Percentiles rank a stretch among this genome's conserved stretches.
These are phyloP conservation scores for Capsicum rhomboideum DNA, from an alignment of 257 asterid species.

Conservation along the genomic window DNA sequence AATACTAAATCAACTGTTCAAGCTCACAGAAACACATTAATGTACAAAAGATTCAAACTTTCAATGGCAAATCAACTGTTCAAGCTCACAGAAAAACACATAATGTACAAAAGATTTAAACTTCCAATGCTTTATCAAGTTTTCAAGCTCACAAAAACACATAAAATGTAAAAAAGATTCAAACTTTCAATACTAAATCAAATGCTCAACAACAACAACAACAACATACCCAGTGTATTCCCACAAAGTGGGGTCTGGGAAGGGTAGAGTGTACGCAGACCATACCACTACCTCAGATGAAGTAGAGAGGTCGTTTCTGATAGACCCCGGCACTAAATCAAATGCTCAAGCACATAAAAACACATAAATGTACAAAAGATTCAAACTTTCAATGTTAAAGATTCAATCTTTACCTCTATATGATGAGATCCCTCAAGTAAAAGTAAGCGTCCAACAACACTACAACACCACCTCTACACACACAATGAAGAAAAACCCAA, in stretches of 20 bases:
- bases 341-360: background rate
- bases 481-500: background rate
- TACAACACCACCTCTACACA: background rate
- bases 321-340: no score
- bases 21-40: background rate
- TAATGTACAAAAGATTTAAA: background rate
- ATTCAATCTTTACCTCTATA: background rate
- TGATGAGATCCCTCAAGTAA: background rate
- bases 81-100: background rate
- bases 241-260: no score
- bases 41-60: background rate
- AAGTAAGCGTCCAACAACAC: background rate
- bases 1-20: background rate
- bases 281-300: no score
- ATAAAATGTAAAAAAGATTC: background rate
- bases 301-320: no score
- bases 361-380: background rate
- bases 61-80: background rate
- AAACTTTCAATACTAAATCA: background rate
- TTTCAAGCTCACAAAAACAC: background rate
- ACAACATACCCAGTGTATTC: no score
- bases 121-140: background rate
- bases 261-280: no score
- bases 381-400: background rate
- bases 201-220: no score